Evolutionary conservation across 768 basidiomycete genomes (phyloP).

Genomic region (Asterophora parasitica): DNA sequence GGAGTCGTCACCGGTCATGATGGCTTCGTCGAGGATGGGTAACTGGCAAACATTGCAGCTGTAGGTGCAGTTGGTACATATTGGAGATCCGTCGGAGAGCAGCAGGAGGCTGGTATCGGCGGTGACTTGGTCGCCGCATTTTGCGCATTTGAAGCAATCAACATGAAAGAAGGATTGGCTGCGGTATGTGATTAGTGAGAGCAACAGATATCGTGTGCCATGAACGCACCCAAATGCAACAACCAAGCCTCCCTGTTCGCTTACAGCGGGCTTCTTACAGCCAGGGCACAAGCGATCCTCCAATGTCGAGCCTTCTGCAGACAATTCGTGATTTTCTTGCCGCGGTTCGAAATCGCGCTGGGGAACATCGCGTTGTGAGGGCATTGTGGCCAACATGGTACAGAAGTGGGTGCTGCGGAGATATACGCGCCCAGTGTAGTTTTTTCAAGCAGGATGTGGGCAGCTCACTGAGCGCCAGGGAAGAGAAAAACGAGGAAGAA

Average conservation of each 20-base stretch:
- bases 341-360: slow-evolving; percentile 29
- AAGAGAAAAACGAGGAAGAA: slow-evolving; percentile 13
- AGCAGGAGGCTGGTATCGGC: slow-evolving; percentile 97
- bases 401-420: slow-evolving; percentile 1
- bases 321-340: slow-evolving; percentile 11
- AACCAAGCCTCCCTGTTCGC: slow-evolving; percentile 79
- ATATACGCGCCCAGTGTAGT: slow-evolving; percentile 12
- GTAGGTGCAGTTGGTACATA: slow-evolving; percentile 91
- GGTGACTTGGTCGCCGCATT: slow-evolving; percentile 87
- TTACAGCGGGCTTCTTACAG: slow-evolving; percentile 76
- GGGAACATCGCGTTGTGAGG: slow-evolving; percentile 18
- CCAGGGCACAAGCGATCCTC: slow-evolving; percentile 75
- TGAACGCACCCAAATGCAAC: slow-evolving; percentile 89
- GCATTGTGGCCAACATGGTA: slow-evolving; percentile 24
- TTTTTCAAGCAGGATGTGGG: slow-evolving; percentile 5
- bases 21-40: slow-evolving; percentile 96
- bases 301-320: slow-evolving; percentile 23
- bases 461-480: slow-evolving; percentile 26
- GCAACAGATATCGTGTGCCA: background rate
- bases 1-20: slow-evolving; percentile 98
- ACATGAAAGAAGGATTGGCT: slow-evolving; percentile 95
- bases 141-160: slow-evolving; percentile 95
- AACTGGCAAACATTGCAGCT: slow-evolving; percentile 92
- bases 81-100: slow-evolving; percentile 96
- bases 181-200: background rate